phyloP scores from a whole-genome alignment of 495 filamentous ascomycete species.

The Podospora australis region DNA sequence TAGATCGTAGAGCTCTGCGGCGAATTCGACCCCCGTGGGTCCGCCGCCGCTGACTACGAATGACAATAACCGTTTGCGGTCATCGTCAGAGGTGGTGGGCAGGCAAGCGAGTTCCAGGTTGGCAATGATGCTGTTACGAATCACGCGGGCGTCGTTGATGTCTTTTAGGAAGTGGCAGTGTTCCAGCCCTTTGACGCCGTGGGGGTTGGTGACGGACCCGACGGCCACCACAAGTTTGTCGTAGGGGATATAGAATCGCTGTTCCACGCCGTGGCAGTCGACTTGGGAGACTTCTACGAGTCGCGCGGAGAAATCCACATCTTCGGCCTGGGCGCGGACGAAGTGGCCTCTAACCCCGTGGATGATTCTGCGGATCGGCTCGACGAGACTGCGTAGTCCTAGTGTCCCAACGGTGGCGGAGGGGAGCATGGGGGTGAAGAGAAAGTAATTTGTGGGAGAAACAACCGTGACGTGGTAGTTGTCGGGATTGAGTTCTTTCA shows the following conservation, averaged over 20 bases:
- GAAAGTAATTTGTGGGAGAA: constrained; percentile 89
- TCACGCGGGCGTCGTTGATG: constrained; percentile 81
- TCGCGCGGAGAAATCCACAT: constrained; percentile 86
- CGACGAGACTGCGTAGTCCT: constrained; percentile 82
- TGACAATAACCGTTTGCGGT: constrained; percentile 78
- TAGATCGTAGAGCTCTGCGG: constrained; percentile 91
- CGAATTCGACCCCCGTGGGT: constrained; percentile 96
- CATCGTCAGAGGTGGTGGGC: constrained; percentile 84
- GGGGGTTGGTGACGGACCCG: constrained; percentile 86
- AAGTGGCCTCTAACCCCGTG: constrained; percentile 77
- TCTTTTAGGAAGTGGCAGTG: constrained; percentile 92
- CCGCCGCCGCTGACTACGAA: constrained; percentile 95
- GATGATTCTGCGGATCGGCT: constrained; percentile 84
- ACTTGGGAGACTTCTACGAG: constrained; percentile 78
- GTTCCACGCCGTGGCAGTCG: constrained; percentile 60
- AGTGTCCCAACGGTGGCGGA: constrained; percentile 94
- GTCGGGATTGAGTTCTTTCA: constrained; percentile 84
- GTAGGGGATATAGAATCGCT: constrained; percentile 90
- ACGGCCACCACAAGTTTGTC: constrained; percentile 97
- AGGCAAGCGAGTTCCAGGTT: constrained; percentile 92
- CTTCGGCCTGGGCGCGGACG: constrained; percentile 74
- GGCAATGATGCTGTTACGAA: constrained; percentile 83
- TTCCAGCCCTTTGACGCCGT: constrained; percentile 93
- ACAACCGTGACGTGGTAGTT: constrained; percentile 94
- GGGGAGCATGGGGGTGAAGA: constrained; percentile 97